phyloP scores from a whole-genome alignment of 805 yeast species.

The Kodamaea leandrae region DNA sequence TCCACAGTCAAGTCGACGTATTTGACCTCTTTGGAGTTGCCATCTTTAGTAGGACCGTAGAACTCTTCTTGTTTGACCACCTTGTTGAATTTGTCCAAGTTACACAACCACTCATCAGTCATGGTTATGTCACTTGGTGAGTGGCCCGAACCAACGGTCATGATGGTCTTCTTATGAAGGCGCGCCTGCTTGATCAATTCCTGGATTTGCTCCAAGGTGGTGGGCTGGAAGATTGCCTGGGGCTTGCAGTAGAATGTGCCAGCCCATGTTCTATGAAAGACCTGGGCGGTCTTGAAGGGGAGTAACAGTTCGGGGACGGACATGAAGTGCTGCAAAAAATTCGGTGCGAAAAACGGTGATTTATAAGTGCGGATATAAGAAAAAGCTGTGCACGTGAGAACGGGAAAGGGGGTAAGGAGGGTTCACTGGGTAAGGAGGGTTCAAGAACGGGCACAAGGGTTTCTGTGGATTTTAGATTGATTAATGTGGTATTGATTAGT shows the following conservation, averaged over 20 bases:
- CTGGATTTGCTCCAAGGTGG: constrained; percentile 61
- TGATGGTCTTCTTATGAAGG: constrained; percentile 57
- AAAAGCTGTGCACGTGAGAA: not conserved
- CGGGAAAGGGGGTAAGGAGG: too few species aligned
- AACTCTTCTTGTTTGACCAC: constrained; percentile 49
- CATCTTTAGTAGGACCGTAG: constrained; percentile 32
- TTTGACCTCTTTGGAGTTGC: constrained; percentile 42
- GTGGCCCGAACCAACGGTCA: constrained; percentile 91
- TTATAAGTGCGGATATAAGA: not conserved
- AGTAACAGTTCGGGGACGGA: constrained; percentile 33
- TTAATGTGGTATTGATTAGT: too few species aligned
- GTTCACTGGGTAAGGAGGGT: too few species aligned
- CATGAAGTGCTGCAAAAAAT: constrained; percentile 14
- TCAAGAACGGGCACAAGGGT: too few species aligned
- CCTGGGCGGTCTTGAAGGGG: constrained; percentile 38
- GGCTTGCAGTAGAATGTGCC: constrained; percentile 80
- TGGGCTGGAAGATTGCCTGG: constrained; percentile 76
- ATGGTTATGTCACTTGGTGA: constrained; percentile 91
- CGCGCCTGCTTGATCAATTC: constrained; percentile 67
- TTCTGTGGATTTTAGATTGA: too few species aligned
- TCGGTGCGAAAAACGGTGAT: not conserved
- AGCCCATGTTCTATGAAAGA: constrained; percentile 80
- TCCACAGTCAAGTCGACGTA: constrained; percentile 92
- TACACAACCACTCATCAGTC: constrained; percentile 85
- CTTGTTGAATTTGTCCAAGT: constrained; percentile 70